These are phyloP conservation scores for Calonectria pauciramosa DNA, from an alignment of 2,329 filamentous ascomycete species.

Conservation along the genomic window DNA sequence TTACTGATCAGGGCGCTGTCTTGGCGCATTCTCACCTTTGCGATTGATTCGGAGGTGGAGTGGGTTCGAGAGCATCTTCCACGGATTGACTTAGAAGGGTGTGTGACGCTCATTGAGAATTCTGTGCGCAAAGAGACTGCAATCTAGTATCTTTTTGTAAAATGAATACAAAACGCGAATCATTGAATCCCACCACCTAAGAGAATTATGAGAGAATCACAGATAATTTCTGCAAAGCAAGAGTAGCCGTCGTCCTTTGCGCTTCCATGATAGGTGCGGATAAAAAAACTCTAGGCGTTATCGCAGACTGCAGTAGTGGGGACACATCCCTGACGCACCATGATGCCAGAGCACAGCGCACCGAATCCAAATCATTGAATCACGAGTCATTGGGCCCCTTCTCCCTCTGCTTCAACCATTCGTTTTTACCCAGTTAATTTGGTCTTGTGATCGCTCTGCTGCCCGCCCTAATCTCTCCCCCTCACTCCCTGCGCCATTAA, in stretches of 20 bases:
- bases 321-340: neutral
- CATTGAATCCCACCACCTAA: no score
- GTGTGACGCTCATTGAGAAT: neutral
- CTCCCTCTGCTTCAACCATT: neutral
- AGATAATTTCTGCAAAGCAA: neutral
- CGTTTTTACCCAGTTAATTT: neutral
- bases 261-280: neutral
- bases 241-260: neutral
- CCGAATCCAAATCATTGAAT: neutral
- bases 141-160: no score
- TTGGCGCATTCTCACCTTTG: constrained; percentile 29
- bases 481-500: constrained; percentile 19
- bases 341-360: neutral
- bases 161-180: neutral
- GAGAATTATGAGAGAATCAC: neutral
- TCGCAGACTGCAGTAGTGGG: neutral
- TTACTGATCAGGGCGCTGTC: constrained; percentile 23
- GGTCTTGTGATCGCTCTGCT: constrained; percentile 1
- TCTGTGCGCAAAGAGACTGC: no score
- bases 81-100: neutral
- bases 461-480: constrained; percentile 7
- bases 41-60: constrained; percentile 21
- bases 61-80: constrained; percentile 19
- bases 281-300: neutral
- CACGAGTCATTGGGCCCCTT: neutral